phyloP scores from a whole-genome alignment of 257 asterid species.

The Ilex aquifolium region DNA sequence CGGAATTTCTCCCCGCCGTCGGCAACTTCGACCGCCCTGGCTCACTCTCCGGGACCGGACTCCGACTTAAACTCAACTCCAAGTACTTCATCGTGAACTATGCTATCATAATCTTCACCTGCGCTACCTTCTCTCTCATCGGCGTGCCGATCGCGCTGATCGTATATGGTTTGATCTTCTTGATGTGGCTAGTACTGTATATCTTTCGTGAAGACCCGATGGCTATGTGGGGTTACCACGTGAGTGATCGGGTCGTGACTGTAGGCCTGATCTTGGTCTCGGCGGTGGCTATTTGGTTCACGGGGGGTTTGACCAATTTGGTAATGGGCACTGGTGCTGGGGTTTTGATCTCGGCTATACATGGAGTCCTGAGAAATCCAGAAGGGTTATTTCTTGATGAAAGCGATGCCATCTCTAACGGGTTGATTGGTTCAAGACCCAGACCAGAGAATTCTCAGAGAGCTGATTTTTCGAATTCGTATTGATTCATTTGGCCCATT shows the following conservation, averaged over 20 bases:
- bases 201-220: slow-evolving; percentile 77
- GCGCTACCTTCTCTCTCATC: slow-evolving; percentile 53
- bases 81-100: slow-evolving; percentile 59
- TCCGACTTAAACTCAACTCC: slow-evolving; percentile 48
- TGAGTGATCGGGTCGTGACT: slow-evolving; percentile 46
- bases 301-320: slow-evolving; percentile 41
- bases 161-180: slow-evolving; percentile 31
- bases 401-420: slow-evolving; percentile 50
- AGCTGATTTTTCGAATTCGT: slow-evolving; percentile 13
- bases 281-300: slow-evolving; percentile 30
- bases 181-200: slow-evolving; percentile 55
- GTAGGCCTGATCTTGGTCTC: slow-evolving; percentile 34
- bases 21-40: slow-evolving; percentile 44
- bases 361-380: slow-evolving; percentile 57
- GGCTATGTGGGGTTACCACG: slow-evolving; percentile 43
- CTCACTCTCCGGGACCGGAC: slow-evolving; percentile 44
- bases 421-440: slow-evolving; percentile 32
- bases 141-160: slow-evolving; percentile 46
- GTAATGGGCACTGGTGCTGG: slow-evolving; percentile 54
- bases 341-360: slow-evolving; percentile 31
- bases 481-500: too few relatives aligned
- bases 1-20: slow-evolving; percentile 51
- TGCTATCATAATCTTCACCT: slow-evolving; percentile 35
- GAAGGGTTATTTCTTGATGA: slow-evolving; percentile 71
- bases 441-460: slow-evolving; percentile 7